Percentiles rank a stretch among this genome's conserved stretches.
These are phyloP conservation scores for Didymella keratinophila DNA, from an alignment of 2,329 filamentous ascomycete genomes.

Conservation along the genomic window DNA sequence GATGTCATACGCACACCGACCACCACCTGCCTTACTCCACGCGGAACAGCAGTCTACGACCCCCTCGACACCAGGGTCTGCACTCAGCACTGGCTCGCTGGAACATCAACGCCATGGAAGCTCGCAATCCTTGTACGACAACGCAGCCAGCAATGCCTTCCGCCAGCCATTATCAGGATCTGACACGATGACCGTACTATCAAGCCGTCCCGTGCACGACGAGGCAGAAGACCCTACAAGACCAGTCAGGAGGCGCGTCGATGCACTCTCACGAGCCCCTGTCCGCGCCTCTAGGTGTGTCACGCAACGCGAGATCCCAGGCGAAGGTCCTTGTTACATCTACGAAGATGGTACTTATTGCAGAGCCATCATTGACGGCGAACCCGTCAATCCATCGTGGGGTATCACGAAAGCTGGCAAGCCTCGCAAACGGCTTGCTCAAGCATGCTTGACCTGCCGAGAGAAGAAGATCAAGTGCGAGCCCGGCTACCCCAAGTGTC, in stretches of 20 bases:
- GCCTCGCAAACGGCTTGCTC: constrained; percentile 86
- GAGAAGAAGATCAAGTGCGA: constrained; percentile 99
- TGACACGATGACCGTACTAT: constrained; percentile 28
- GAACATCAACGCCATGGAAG: constrained; percentile 38
- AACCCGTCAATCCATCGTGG: constrained; percentile 89
- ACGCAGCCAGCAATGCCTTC: constrained; percentile 30
- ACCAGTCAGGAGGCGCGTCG: constrained; percentile 44
- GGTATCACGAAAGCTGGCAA: constrained; percentile 94
- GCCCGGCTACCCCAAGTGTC: constrained; percentile 83
- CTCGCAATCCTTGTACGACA: constrained; percentile 33
- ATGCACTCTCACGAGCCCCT: constrained; percentile 45
- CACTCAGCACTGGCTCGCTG: constrained; percentile 29
- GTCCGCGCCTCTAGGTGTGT: constrained; percentile 46
- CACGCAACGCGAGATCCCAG: constrained; percentile 67
- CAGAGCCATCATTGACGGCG: constrained; percentile 83
- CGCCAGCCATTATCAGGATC: constrained; percentile 39
- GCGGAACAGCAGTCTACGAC: constrained; percentile 34
- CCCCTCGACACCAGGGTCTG: constrained; percentile 35
- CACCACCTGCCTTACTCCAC: constrained; percentile 26
- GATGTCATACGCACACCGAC: constrained; percentile 40
- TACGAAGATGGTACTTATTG: constrained; percentile 86
- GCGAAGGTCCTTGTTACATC: constrained; percentile 83
- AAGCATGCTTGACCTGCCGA: constrained; percentile 90
- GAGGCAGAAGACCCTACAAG: constrained; percentile 42
- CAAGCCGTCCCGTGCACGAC: constrained; percentile 34